These are phyloP conservation scores for Filobasidium uniguttulatum DNA, from an alignment of 1,284 basidiomycete genomes.

Conservation along the genomic window DNA sequence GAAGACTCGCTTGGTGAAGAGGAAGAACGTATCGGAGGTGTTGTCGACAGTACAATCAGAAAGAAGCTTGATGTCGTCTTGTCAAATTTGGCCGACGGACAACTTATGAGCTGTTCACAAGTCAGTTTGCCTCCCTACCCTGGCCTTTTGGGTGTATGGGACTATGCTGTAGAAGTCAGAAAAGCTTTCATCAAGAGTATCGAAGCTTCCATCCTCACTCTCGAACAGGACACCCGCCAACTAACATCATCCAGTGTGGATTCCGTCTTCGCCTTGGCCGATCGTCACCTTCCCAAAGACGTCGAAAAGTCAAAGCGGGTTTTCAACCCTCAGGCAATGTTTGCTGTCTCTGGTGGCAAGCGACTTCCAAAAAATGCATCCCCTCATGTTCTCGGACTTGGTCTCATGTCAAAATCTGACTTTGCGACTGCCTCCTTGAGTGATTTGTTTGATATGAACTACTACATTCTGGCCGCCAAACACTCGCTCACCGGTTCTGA, in stretches of 20 bases:
- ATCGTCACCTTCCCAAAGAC: constrained; percentile 63
- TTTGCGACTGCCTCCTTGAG: constrained; percentile 40
- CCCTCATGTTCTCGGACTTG: constrained; percentile 24
- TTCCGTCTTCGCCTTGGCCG: constrained; percentile 55
- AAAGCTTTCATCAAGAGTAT: constrained; percentile 58
- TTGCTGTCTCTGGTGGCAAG: constrained; percentile 40
- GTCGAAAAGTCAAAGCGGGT: constrained; percentile 68
- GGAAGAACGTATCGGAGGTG: constrained; percentile 61
- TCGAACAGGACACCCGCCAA: constrained; percentile 70
- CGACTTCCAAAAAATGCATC: neutral
- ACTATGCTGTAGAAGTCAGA: constrained; percentile 77
- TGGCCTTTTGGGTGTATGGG: constrained; percentile 72
- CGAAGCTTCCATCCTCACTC: constrained; percentile 64
- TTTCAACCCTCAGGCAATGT: constrained; percentile 96
- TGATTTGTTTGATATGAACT: constrained; percentile 79
- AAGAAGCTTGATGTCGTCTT: constrained; percentile 56
- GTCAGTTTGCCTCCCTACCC: constrained; percentile 62
- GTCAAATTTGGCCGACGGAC: constrained; percentile 62
- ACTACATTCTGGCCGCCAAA: constrained; percentile 47
- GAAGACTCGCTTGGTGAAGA: constrained; percentile 65
- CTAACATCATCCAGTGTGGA: constrained; percentile 58
- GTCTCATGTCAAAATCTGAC: constrained; percentile 26
- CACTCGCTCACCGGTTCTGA: constrained; percentile 42
- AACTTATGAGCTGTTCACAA: constrained; percentile 42
- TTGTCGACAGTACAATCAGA: constrained; percentile 47